These are phyloP conservation scores for Vigna mungo DNA, from an alignment of 306 rosid genomes.

Conservation along the genomic window DNA sequence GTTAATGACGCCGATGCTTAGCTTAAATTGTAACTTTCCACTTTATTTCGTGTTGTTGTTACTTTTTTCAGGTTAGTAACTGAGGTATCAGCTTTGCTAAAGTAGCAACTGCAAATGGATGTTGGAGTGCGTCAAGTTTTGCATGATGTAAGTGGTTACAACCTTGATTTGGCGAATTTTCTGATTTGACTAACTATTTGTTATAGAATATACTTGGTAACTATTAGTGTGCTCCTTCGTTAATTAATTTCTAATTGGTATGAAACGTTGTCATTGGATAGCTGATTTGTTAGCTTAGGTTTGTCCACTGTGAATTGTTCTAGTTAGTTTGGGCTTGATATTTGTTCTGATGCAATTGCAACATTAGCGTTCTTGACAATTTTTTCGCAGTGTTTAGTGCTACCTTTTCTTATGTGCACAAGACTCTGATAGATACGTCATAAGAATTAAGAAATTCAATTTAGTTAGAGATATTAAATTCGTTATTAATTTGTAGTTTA, in stretches of 20 bases:
- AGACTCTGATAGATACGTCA: background rate
- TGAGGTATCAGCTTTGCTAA: slow-evolving; percentile 33
- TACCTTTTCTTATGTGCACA: background rate
- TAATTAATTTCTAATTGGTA: background rate
- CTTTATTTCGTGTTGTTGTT: slow-evolving; percentile 22
- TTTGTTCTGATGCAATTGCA: slow-evolving; percentile 26
- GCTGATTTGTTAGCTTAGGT: slow-evolving; percentile 31
- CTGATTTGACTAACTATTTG: background rate
- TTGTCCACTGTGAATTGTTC: slow-evolving; percentile 13
- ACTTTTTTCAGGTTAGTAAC: slow-evolving; percentile 47
- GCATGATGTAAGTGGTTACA: slow-evolving; percentile 61
- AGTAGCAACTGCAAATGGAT: slow-evolving; percentile 46
- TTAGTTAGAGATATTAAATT: background rate
- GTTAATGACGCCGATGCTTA: background rate
- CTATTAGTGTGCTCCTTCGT: slow-evolving; percentile 1
- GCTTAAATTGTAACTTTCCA: background rate
- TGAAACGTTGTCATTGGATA: background rate
- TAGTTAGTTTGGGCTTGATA: slow-evolving; percentile 19
- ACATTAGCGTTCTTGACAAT: background rate
- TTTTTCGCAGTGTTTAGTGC: background rate
- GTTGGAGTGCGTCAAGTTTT: slow-evolving; percentile 40
- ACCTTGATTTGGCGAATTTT: slow-evolving; percentile 28
- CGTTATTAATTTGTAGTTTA: background rate
- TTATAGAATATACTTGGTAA: background rate
- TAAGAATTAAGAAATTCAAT: background rate